Conservation (phyloP, 257 asterid genomes). For the Ilex aquifolium region DNA sequence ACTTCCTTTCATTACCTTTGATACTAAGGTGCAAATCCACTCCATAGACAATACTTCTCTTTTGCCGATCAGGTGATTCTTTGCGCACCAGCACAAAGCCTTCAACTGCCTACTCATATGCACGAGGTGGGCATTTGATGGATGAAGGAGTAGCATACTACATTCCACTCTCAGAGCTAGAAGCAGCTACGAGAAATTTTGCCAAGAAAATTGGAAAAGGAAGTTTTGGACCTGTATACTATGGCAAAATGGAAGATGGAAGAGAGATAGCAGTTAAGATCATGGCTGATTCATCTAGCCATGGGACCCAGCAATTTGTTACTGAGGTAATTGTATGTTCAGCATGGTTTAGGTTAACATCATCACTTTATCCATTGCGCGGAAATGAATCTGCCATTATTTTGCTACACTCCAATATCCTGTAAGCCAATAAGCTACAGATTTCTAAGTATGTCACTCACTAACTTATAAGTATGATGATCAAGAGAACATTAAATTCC, state of each 20-base stretch:
- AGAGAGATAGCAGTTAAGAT: conserved; percentile 91
- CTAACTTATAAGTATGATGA: too few relatives aligned
- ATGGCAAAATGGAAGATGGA: conserved; percentile 84
- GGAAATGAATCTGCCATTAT: too few relatives aligned
- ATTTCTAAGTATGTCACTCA: too few relatives aligned
- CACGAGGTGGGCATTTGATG: conserved; percentile 70
- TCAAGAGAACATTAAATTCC: too few relatives aligned
- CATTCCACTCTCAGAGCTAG: conserved; percentile 64
- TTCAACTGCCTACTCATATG: conserved; percentile 35
- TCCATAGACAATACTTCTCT: conserved; percentile 3
- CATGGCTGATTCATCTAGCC: conserved; percentile 95
- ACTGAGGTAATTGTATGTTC: conserved; percentile 63
- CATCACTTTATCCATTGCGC: too few relatives aligned
- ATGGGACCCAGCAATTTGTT: conserved; percentile 78
- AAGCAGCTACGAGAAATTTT: conserved; percentile 68
- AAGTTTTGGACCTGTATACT: conserved; percentile 92
- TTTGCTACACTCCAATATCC: too few relatives aligned
- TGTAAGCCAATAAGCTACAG: too few relatives aligned
- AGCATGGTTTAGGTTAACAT: neutral
- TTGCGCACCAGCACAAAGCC: conserved; percentile 51
- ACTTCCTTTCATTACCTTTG: neutral
- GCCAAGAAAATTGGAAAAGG: conserved; percentile 87
- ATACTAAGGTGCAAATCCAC: conserved; percentile 1
- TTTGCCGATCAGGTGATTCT: conserved; percentile 42
- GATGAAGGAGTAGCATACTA: conserved; percentile 93